phyloP scores from a whole-genome alignment of 306 rosid species.

The Cicer pinnatifidum region DNA sequence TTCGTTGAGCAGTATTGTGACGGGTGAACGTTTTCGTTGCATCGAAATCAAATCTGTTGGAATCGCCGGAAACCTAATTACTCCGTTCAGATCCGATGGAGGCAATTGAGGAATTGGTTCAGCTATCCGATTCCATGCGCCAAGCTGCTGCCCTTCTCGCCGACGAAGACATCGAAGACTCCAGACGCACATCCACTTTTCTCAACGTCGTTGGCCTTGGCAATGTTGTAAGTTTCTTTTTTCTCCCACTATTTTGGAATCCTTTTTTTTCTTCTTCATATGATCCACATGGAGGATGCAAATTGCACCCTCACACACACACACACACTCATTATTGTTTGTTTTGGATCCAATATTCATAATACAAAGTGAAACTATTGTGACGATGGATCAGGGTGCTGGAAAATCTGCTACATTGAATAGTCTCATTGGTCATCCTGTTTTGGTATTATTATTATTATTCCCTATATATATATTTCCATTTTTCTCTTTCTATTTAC shows the following conservation, averaged over 20 bases:
- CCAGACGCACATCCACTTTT: slow-evolving; percentile 80
- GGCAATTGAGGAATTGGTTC: slow-evolving; percentile 82
- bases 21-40: not conserved
- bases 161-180: slow-evolving; percentile 84
- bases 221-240: slow-evolving; percentile 77
- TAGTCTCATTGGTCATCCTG: slow-evolving; percentile 96
- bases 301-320: not conserved
- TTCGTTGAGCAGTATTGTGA: no score
- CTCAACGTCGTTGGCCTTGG: slow-evolving; percentile 89
- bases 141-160: slow-evolving; percentile 91
- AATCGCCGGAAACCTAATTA: slow-evolving; percentile 52
- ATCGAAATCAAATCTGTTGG: not conserved
- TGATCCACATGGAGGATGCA: not conserved
- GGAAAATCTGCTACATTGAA: slow-evolving; percentile 94
- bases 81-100: slow-evolving; percentile 64
- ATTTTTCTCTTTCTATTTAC: not conserved
- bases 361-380: not conserved
- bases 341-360: slow-evolving; percentile 29
- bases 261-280: not conserved
- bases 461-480: not conserved
- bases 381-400: slow-evolving; percentile 67
- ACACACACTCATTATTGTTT: not conserved
- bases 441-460: slow-evolving; percentile 61
- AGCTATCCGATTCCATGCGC: slow-evolving; percentile 91
- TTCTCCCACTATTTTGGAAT: not conserved